A percentile compares a stretch with the other conserved stretches of the same genome.
Evolutionary conservation across 805 yeast genomes (phyloP).

Genomic region (Lachancea meyersii): DNA sequence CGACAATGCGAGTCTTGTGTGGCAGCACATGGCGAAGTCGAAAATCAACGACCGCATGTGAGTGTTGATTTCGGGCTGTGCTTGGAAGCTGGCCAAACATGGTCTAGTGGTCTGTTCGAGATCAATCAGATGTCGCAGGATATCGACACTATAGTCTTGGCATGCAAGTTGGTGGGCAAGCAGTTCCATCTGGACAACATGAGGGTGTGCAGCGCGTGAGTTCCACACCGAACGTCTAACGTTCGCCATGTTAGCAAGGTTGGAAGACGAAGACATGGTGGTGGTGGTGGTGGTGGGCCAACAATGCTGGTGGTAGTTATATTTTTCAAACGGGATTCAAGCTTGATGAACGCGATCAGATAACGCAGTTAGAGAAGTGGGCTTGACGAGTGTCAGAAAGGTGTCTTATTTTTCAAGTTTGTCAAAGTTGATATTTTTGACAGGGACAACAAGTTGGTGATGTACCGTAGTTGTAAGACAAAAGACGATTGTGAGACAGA

Average conservation of each 20-base stretch:
- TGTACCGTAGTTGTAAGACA: no score
- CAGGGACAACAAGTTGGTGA: no score
- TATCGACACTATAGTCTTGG: conserved; percentile 42
- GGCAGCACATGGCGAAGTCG: conserved; percentile 73
- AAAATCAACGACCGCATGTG: conserved; percentile 70
- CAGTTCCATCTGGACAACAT: conserved; percentile 43
- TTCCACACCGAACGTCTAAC: conserved; percentile 11
- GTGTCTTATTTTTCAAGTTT: no score
- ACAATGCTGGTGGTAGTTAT: no score
- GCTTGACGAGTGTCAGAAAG: no score
- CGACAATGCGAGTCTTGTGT: conserved; percentile 54
- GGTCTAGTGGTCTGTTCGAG: conserved; percentile 31
- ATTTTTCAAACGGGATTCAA: no score
- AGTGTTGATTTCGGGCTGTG: conserved; percentile 37
- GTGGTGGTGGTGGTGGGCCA: no score
- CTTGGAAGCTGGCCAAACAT: conserved; percentile 26
- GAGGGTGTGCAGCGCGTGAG: conserved; percentile 34
- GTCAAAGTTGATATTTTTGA: no score
- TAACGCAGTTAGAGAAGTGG: no score
- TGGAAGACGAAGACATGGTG: conserved; percentile 3
- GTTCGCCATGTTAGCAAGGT: conserved; percentile 6
- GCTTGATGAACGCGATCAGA: no score
- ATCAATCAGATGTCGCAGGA: conserved; percentile 31
- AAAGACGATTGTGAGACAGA: no score
- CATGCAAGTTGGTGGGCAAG: conserved; percentile 40